Evolutionary conservation across 2,329 filamentous ascomycete genomes (phyloP), one percentile per base, ranked within the genome.

Genomic region (Aspergillus hiratsukae): DNA sequence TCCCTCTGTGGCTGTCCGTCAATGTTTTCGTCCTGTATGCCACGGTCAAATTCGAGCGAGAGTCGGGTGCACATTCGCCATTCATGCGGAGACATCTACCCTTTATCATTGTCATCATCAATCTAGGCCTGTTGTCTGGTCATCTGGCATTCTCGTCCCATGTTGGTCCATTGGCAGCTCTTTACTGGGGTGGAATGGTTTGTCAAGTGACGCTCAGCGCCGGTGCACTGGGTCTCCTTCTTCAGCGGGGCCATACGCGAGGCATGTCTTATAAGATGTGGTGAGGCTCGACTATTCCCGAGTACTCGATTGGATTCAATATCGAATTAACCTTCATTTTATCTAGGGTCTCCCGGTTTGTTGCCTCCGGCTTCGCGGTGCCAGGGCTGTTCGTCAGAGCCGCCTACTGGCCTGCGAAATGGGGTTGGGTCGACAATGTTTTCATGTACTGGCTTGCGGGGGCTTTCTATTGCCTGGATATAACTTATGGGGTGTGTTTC

Each of bases 21-120:
- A 48, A 56, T 14, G 23, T 49, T 1, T 56, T 52, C 21, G 54
- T 56, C 4, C 14, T 56, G 3, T 56, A 52, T 31, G 31, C 43
- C 28, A 52, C 49, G 3, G 31, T 49, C 29, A 49, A 41, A 7
- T 52, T 41, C 28, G 43, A 43, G 19, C 21, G 49, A 14, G 23
- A 29, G 14, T 19, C 17, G 25, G 31, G 31, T 37, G 10, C 48
- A 3, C 6, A 45, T 41, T 51, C 54, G 1, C n/a, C 28, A 5
- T 19, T 52, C 7, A 7, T 52, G 28, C 19, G n/a, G 7, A 41
- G 31, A 10, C 52, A 49, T 19, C 28, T 52, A 1, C 40, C 43
- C 1, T 9, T 49, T n/a, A 40, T 56, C 21, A 29, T 31, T 3
- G 1, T 31, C 1, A 5, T 19, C 3, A 31, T 43, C 4, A 49